Percentiles rank a stretch among this genome's conserved stretches.
These are phyloP conservation scores for Yarrowia galli DNA, from an alignment of 1,139 yeast genomes.

Conservation along the genomic window DNA sequence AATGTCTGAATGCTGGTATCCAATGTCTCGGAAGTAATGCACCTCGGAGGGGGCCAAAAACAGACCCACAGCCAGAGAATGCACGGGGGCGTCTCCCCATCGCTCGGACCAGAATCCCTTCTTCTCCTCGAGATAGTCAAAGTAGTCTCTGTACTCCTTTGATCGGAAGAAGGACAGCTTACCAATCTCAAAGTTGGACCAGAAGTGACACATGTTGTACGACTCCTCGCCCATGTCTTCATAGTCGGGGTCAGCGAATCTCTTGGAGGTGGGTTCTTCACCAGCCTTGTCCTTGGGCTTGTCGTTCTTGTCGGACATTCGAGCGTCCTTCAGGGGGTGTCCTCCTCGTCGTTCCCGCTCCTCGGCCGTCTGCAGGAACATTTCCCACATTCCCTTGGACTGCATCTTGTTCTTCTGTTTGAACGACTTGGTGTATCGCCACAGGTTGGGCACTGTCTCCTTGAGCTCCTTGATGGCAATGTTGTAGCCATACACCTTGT, in stretches of 20 bases:
- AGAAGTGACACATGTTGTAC: constrained; percentile 84
- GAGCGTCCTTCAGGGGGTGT: constrained; percentile 22
- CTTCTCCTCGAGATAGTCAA: constrained; percentile 66
- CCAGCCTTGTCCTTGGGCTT: constrained; percentile 40
- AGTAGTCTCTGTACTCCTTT: constrained; percentile 67
- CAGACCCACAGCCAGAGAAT: constrained; percentile 82
- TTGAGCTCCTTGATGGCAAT: constrained; percentile 75
- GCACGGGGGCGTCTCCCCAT: constrained; percentile 97
- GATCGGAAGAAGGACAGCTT: constrained; percentile 74
- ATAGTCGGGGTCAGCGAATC: constrained; percentile 45
- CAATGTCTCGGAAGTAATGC: constrained; percentile 90
- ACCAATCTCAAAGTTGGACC: constrained; percentile 95
- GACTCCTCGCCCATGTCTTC: constrained; percentile 64
- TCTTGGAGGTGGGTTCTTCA: constrained; percentile 1
- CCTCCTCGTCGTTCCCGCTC: constrained; percentile 38
- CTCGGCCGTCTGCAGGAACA: constrained; percentile 45
- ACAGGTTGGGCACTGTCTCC: constrained; percentile 81
- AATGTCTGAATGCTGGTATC: constrained; percentile 78
- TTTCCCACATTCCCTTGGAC: constrained; percentile 58
- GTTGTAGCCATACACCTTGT: constrained; percentile 84
- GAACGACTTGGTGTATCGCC: constrained; percentile 71
- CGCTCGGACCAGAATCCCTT: constrained; percentile 88
- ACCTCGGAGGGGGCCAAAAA: constrained; percentile 69
- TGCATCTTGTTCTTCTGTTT: constrained; percentile 58
- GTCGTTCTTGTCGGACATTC: constrained; percentile 33